A percentile compares a stretch with the other conserved stretches of the same genome.
These are phyloP conservation scores for Calonectria ilicicola DNA, from an alignment of 2,329 filamentous ascomycete genomes.

Conservation along the genomic window DNA sequence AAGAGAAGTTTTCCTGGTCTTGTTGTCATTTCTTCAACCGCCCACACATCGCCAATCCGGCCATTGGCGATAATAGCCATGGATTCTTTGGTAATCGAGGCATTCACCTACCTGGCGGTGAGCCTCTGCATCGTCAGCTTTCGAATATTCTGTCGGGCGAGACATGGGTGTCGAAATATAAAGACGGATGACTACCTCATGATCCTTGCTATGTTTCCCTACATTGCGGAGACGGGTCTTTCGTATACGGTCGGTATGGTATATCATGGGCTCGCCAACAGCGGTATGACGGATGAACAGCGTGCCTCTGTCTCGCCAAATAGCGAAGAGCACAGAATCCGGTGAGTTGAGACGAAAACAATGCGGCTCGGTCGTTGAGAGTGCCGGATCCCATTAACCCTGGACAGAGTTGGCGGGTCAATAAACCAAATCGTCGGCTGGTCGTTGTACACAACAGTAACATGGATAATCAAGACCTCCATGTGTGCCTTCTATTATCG, in stretches of 20 bases:
- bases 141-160: slow-evolving; percentile 8
- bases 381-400: neutral
- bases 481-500: slow-evolving; percentile 14
- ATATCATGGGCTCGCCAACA: slow-evolving; percentile 11
- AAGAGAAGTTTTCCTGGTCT: neutral
- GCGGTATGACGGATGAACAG: slow-evolving; percentile 15
- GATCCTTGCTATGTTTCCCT: neutral
- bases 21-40: neutral
- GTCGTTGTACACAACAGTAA: slow-evolving; percentile 1
- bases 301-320: slow-evolving; percentile 1
- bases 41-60: neutral
- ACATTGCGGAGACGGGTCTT: neutral
- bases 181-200: slow-evolving; percentile 18
- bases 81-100: slow-evolving; percentile 3
- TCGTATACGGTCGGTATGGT: neutral
- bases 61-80: neutral
- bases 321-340: slow-evolving; percentile 9
- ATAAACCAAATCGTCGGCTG: slow-evolving; percentile 8
- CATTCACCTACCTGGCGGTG: slow-evolving; percentile 15
- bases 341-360: neutral
- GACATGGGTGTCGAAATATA: neutral
- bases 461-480: slow-evolving; percentile 17
- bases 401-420: slow-evolving; percentile 16
- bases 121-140: slow-evolving; percentile 9
- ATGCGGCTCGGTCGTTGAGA: neutral